Evolutionary conservation across 371 early-diverging fungal genomes (phyloP).

Genomic region (Sporodiniella umbellata): DNA sequence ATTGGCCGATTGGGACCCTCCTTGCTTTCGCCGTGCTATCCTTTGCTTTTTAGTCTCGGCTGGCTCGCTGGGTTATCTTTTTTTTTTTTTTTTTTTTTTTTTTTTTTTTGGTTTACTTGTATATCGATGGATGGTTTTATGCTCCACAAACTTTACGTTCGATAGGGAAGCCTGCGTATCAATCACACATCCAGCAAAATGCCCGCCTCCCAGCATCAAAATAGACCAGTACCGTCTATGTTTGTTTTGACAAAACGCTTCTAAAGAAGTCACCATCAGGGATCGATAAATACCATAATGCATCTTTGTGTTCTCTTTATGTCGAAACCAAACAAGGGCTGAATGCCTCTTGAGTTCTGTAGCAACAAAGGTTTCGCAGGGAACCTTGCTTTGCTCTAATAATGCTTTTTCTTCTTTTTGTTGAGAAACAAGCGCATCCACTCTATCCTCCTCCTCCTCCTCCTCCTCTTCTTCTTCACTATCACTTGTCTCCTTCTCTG

Average conservation of each 20-base stretch:
- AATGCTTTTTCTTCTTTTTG: constrained; percentile 24
- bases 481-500: constrained; percentile 13
- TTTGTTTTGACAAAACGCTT: constrained; percentile 10
- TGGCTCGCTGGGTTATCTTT: too few relatives aligned
- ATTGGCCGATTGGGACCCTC: constrained; percentile 84
- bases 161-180: constrained; percentile 59
- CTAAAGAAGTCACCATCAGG: constrained; percentile 23
- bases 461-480: constrained; percentile 28
- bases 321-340: constrained; percentile 52
- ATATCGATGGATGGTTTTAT: constrained; percentile 93
- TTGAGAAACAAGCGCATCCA: constrained; percentile 36
- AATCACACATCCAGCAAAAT: constrained; percentile 87
- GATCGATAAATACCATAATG: constrained; percentile 62
- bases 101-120: constrained; percentile 55
- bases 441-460: constrained; percentile 21
- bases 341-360: constrained; percentile 30
- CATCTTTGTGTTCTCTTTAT: constrained; percentile 11
- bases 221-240: constrained; percentile 70
- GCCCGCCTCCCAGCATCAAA: constrained; percentile 81
- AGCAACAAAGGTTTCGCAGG: constrained; percentile 24
- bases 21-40: constrained; percentile 87
- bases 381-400: constrained; percentile 21
- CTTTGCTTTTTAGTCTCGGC: background rate
- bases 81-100: too few relatives aligned
- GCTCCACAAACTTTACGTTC: constrained; percentile 47